Conservation (phyloP, 106 monocot species). For the Phalaenopsis aphrodite region DNA sequence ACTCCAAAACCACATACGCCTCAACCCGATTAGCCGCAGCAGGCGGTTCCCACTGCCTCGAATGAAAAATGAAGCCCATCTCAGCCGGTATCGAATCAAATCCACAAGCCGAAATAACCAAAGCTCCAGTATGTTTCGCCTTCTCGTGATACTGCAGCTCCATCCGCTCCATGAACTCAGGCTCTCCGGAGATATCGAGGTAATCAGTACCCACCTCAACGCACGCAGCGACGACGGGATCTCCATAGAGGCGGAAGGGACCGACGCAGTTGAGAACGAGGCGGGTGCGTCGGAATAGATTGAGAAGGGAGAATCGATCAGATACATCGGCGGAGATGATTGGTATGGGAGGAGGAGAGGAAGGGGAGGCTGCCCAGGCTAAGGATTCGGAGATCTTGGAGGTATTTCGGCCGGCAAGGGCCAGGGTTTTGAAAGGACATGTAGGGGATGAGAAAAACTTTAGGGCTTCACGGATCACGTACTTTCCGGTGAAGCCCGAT, state of each 20-base stretch:
- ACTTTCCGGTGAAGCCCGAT: conserved; percentile 88
- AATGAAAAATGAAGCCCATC: conserved; percentile 67
- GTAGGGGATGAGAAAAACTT: conserved; percentile 46
- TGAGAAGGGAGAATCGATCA: conserved; percentile 44
- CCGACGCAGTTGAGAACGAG: conserved; percentile 84
- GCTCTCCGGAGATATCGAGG: conserved; percentile 88
- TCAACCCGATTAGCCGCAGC: conserved; percentile 38
- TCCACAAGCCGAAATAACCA: conserved; percentile 90
- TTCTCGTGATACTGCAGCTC: conserved; percentile 52
- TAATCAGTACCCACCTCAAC: conserved; percentile 65
- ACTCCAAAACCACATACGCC: conserved; percentile 78
- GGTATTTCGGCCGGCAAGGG: conserved; percentile 75
- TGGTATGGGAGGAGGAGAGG: conserved; percentile 27
- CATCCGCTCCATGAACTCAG: conserved; percentile 96
- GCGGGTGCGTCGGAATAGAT: conserved; percentile 39
- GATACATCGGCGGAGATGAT: conserved; percentile 53
- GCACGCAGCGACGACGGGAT: conserved; percentile 77
- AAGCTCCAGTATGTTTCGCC: conserved; percentile 44
- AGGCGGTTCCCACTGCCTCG: conserved; percentile 47
- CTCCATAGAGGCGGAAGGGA: conserved; percentile 80
- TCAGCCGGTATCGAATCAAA: conserved; percentile 94
- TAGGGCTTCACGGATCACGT: conserved; percentile 72
- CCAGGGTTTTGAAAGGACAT: conserved; percentile 48
- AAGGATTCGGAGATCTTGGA: conserved; percentile 57
- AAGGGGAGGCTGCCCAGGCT: conserved; percentile 44